phyloP scores from a whole-genome alignment of 2,329 filamentous ascomycete genomes.

The Microsporum audouinii region DNA sequence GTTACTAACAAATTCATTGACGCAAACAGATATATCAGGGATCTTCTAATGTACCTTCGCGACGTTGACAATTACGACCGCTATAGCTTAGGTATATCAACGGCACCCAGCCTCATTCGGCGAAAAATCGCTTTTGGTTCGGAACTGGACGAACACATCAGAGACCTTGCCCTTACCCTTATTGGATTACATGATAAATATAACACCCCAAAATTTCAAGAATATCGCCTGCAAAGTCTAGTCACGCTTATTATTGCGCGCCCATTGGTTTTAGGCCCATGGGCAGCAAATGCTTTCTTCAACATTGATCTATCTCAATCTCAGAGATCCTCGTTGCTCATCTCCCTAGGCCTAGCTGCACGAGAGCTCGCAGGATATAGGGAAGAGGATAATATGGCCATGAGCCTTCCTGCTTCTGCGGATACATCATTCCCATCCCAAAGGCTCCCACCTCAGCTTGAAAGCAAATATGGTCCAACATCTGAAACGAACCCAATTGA shows the following conservation, averaged over 20 bases:
- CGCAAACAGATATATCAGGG: slow-evolving; percentile 58
- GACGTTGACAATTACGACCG: slow-evolving; percentile 76
- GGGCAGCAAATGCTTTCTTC: slow-evolving; percentile 78
- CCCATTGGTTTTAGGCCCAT: slow-evolving; percentile 66
- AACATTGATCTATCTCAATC: slow-evolving; percentile 82
- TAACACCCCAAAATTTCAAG: slow-evolving; percentile 65
- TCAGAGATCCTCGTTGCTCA: slow-evolving; percentile 71
- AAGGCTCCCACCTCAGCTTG: slow-evolving; percentile 59
- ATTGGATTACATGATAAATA: slow-evolving; percentile 76
- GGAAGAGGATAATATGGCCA: slow-evolving; percentile 37
- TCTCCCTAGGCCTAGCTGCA: slow-evolving; percentile 67
- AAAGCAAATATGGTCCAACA: slow-evolving; percentile 52
- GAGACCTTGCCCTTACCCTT: slow-evolving; percentile 66
- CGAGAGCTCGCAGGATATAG: slow-evolving; percentile 75
- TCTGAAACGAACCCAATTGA: slow-evolving; percentile 45
- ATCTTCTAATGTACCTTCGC: slow-evolving; percentile 65
- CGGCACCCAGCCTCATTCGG: slow-evolving; percentile 68
- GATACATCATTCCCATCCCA: slow-evolving; percentile 64
- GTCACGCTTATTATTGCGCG: slow-evolving; percentile 68
- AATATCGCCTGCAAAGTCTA: slow-evolving; percentile 66
- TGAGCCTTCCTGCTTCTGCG: slow-evolving; percentile 27
- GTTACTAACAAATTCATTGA: slow-evolving; percentile 10
- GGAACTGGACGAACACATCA: slow-evolving; percentile 72
- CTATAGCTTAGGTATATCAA: slow-evolving; percentile 65
- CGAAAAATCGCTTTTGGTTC: slow-evolving; percentile 80